Conservation (phyloP, 495 filamentous ascomycete genomes). For the Penicillium paradoxum region DNA sequence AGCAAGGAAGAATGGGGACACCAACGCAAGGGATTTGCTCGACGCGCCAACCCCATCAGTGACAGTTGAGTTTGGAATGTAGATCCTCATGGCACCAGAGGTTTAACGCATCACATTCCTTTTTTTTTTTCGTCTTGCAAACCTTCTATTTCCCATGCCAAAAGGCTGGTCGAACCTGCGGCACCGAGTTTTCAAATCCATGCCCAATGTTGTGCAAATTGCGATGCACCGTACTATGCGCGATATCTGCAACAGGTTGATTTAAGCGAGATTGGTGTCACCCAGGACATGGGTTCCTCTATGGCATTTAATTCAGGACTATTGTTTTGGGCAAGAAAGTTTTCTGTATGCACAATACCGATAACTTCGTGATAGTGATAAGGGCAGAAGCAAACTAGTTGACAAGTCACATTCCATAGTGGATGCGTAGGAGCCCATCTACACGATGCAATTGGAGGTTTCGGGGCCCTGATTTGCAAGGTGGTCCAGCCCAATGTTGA, state of each 20-base stretch:
- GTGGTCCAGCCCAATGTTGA: conserved; percentile 8
- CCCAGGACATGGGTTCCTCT: background rate
- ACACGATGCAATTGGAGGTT: conserved; percentile 7
- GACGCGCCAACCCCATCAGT: conserved; percentile 15
- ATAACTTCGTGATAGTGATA: conserved; percentile 10
- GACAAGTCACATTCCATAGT: conserved; percentile 22
- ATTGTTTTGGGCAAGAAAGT: background rate
- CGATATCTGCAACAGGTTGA: conserved; percentile 2
- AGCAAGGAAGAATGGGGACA: conserved; percentile 22
- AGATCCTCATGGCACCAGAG: conserved; percentile 13
- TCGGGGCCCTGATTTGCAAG: conserved; percentile 13
- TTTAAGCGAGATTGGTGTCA: conserved; percentile 9
- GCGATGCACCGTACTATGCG: background rate
- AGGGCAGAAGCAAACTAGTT: conserved; percentile 3
- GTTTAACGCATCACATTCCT: conserved; percentile 1
- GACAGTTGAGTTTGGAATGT: conserved; percentile 26
- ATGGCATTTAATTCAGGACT: background rate
- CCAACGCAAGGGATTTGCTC: conserved; percentile 20
- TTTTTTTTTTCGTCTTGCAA: background rate
- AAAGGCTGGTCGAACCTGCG: background rate
- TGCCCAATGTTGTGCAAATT: background rate
- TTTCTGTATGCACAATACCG: conserved; percentile 11
- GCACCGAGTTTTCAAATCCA: background rate
- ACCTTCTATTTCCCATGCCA: background rate
- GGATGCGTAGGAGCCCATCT: background rate